Evolutionary conservation across 192 early-diverging fungal species (phyloP), one percentile per base, ranked within the genome.

Genomic region (Backusella mclennaniae): DNA sequence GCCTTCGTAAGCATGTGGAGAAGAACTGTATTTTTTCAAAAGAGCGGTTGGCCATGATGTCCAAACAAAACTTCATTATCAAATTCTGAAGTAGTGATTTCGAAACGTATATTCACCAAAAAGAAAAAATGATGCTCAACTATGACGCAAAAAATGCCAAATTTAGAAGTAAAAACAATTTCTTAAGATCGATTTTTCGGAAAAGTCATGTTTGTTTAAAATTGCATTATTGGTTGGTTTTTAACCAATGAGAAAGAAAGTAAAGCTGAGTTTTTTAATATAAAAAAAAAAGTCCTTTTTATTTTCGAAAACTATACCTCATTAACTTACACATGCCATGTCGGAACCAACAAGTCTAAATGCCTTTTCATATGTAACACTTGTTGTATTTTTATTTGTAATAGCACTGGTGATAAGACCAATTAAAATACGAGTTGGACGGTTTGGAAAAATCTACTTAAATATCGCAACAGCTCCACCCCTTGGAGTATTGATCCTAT

Each of bases 381-480:
- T 94, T 19, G 77, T 76, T 0, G 77, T 85, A 7, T 95, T 95
- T 75, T 79, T 90, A 52, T 17, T 90, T 5, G 89, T 86, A 35
- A 89, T 92, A 52, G 71, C 78, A 23, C 80, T 88, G 59, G 91
- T 92, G 56, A 90, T 95, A 33, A 80, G 53, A 19, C 93, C 93
- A 4, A 74, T 92, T 23, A 85, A 63, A 23, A 49, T 93, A 8
- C 84, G 84, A 8, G 67, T 83, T 12, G 67, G 75, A 7, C 67
- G 42, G 41, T 31, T 66, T 23, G 35, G 68, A 4, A 77, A 79
- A 46, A 73, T 76, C n/a, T 71, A 73, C 11, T 81, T 96, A 15
- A 85, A 94, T 74, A 84, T 93, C 29, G 92, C 91, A 35, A 90
- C 93, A 0, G 90, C 92, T 0, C 94, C 95, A 4, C 84, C 91